Evolutionary conservation across 2,329 filamentous ascomycete genomes (phyloP).

Genomic region (Xylaria sp.): DNA sequence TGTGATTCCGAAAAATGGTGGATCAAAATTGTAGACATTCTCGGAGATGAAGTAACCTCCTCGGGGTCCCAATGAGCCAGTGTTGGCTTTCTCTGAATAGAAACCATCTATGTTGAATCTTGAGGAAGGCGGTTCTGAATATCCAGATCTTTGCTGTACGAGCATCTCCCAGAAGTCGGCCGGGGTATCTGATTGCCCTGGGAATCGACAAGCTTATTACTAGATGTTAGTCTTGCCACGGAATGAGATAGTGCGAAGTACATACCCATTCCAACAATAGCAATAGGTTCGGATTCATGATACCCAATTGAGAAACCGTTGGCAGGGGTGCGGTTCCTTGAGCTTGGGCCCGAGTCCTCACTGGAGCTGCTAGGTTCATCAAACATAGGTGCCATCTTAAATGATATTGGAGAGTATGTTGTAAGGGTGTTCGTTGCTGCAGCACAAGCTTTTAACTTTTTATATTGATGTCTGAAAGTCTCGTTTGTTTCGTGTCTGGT

Average conservation of each 20-base stretch:
- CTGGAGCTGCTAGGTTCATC: slow-evolving; percentile 19
- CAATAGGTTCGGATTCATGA: slow-evolving; percentile 32
- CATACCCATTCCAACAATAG: slow-evolving; percentile 34
- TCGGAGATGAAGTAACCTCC: slow-evolving; percentile 31
- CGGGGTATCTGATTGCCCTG: slow-evolving; percentile 27
- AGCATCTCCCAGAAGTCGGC: slow-evolving; percentile 34
- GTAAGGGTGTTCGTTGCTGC: neutral
- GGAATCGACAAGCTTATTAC: slow-evolving; percentile 24
- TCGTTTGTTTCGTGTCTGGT: neutral
- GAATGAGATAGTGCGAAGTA: neutral
- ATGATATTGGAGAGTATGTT: slow-evolving; percentile 1
- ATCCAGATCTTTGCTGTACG: slow-evolving; percentile 32
- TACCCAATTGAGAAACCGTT: slow-evolving; percentile 22
- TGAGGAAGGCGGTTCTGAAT: slow-evolving; percentile 30
- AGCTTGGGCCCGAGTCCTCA: slow-evolving; percentile 27
- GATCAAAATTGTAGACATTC: slow-evolving; percentile 29
- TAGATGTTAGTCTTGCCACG: slow-evolving; percentile 12
- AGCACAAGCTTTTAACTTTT: slow-evolving; percentile 9
- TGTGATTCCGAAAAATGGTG: slow-evolving; percentile 29
- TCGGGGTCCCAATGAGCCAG: slow-evolving; percentile 27
- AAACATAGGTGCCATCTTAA: slow-evolving; percentile 29
- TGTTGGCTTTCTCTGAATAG: slow-evolving; percentile 29
- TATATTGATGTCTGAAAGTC: neutral
- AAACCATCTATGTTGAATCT: slow-evolving; percentile 34
- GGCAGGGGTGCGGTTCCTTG: slow-evolving; percentile 26